phyloP scores from a whole-genome alignment of 1,139 yeast genomes.

The Sugiyamaella castrensis region DNA sequence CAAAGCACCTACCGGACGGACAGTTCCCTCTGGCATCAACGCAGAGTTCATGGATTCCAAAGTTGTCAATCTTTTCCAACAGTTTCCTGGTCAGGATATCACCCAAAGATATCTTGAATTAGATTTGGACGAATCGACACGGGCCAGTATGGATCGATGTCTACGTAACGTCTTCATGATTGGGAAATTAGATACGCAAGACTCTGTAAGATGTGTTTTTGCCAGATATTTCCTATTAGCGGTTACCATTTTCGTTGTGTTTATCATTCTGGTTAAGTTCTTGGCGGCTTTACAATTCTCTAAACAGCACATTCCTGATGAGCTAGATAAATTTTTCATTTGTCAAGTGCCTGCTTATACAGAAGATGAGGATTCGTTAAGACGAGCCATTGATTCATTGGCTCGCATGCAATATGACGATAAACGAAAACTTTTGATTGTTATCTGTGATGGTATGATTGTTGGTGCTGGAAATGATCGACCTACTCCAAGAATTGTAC shows the following conservation, averaged over 20 bases:
- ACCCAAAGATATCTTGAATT: conserved; percentile 32
- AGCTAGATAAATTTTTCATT: conserved; percentile 41
- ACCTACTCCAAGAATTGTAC: conserved; percentile 44
- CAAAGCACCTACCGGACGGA: conserved; percentile 33
- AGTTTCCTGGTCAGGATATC: conserved; percentile 40
- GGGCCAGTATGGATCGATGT: conserved; percentile 36
- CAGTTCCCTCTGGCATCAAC: conserved; percentile 28
- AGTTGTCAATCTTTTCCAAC: conserved; percentile 35
- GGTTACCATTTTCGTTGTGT: conserved; percentile 39
- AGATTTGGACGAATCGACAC: conserved; percentile 27
- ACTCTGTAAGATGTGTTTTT: conserved; percentile 39
- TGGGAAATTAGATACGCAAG: conserved; percentile 42
- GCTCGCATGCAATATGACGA: conserved; percentile 43
- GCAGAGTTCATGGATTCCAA: conserved; percentile 35
- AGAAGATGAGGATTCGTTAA: conserved; percentile 42
- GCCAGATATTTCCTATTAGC: conserved; percentile 44
- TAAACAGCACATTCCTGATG: conserved; percentile 37
- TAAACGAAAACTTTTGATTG: conserved; percentile 40
- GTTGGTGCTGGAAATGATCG: conserved; percentile 45
- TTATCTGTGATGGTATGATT: conserved; percentile 45
- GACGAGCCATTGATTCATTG: conserved; percentile 44
- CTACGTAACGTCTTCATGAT: conserved; percentile 40
- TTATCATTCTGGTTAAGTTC: conserved; percentile 39
- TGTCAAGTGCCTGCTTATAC: conserved; percentile 46
- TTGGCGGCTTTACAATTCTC: conserved; percentile 43